Evolutionary conservation across 352 stramenopile genomes (phyloP).

Genomic region (Achlya hypogyna): DNA sequence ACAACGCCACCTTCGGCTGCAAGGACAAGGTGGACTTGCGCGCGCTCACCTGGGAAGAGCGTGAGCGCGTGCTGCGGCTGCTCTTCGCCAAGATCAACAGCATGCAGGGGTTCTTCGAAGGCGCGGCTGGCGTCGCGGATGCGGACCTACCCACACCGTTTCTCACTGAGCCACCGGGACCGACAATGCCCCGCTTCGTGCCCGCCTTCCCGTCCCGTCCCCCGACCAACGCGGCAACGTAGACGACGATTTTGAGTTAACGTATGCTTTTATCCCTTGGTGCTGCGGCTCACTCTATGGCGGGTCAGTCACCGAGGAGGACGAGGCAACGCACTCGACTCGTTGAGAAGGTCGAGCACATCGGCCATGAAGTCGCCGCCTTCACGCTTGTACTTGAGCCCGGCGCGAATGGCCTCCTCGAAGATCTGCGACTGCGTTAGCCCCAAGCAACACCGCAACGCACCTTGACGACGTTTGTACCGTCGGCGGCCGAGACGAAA

Average conservation of each 20-base stretch:
- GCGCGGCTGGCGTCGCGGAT: neutral
- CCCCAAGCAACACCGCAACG: neutral
- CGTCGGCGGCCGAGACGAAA: constrained; percentile 91
- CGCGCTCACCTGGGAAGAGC: constrained; percentile 85
- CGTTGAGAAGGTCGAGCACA: constrained; percentile 83
- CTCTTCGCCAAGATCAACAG: constrained; percentile 92
- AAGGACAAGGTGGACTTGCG: constrained; percentile 80
- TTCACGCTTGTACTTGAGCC: constrained; percentile 82
- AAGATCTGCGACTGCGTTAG: constrained; percentile 34
- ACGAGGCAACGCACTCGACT: constrained; percentile 21
- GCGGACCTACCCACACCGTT: neutral
- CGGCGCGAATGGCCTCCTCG: constrained; percentile 76
- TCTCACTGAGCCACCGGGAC: constrained; percentile 5
- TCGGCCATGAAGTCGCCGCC: constrained; percentile 90
- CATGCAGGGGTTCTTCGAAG: constrained; percentile 33
- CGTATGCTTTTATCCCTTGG: too few species aligned
- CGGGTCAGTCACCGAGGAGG: constrained; percentile 18
- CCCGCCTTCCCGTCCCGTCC: constrained; percentile 4
- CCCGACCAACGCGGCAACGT: too few species aligned
- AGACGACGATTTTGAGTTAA: too few species aligned
- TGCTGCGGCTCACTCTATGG: too few species aligned
- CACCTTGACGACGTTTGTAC: constrained; percentile 94
- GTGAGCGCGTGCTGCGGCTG: constrained; percentile 86
- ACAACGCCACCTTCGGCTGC: constrained; percentile 19
- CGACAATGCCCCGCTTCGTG: neutral